Percentiles rank a stretch among this genome's conserved stretches.
These are phyloP conservation scores for Periglandula ipomoeae DNA, from an alignment of 2,329 filamentous ascomycete genomes.

Conservation along the genomic window DNA sequence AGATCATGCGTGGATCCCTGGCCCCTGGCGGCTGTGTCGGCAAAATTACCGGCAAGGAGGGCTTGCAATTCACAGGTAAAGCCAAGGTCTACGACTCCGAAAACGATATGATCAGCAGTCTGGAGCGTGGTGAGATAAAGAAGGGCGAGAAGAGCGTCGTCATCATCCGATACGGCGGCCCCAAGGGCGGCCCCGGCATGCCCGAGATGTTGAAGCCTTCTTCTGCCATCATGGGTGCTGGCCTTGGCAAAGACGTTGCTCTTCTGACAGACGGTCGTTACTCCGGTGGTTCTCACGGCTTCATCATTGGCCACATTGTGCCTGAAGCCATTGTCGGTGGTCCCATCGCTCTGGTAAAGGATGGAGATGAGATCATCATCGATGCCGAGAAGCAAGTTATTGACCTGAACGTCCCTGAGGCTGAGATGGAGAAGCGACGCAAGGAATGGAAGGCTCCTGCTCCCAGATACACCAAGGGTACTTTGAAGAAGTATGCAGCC, in stretches of 20 bases:
- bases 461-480: constrained; percentile 51
- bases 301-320: constrained; percentile 80
- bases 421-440: constrained; percentile 50
- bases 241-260: constrained; percentile 66
- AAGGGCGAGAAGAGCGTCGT: constrained; percentile 82
- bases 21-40: constrained; percentile 81
- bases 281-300: constrained; percentile 75
- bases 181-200: constrained; percentile 90
- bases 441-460: constrained; percentile 54
- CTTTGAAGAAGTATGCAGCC: constrained; percentile 59
- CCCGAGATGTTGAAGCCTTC: constrained; percentile 92
- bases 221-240: constrained; percentile 85
- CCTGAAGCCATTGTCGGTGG: constrained; percentile 81
- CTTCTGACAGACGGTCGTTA: constrained; percentile 69
- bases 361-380: constrained; percentile 74
- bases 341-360: constrained; percentile 71
- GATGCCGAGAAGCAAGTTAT: constrained; percentile 67
- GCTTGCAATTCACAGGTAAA: constrained; percentile 70
- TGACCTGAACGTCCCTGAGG: constrained; percentile 57
- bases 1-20: constrained; percentile 78
- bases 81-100: constrained; percentile 82
- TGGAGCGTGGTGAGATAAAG: constrained; percentile 70
- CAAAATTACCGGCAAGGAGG: constrained; percentile 93
- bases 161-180: constrained; percentile 87
- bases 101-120: constrained; percentile 65